Percentiles rank a stretch among this genome's conserved stretches.
Evolutionary conservation across 306 rosid genomes (phyloP).

Genomic region (Sicyos baderoa): DNA sequence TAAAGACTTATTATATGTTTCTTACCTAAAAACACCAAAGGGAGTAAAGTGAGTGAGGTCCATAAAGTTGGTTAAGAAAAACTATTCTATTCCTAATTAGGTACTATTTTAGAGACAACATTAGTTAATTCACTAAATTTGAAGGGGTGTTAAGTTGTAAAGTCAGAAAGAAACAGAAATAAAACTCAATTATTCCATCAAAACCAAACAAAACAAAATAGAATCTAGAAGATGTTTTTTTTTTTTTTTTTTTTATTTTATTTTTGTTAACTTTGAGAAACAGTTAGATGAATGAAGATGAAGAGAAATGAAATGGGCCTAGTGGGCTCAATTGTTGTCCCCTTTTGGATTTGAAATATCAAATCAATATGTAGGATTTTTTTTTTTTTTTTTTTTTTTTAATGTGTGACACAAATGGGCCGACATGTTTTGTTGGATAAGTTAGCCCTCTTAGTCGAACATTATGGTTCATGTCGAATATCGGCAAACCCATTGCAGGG

Average conservation of each 20-base stretch:
- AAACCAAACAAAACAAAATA: background rate
- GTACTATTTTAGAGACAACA: background rate
- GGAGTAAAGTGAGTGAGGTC: background rate
- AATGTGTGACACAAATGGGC: background rate
- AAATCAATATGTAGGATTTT: background rate
- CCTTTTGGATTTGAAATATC: background rate
- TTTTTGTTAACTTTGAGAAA: background rate
- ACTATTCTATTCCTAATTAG: background rate
- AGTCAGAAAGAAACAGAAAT: constrained; percentile 15
- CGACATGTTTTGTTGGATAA: constrained; percentile 17
- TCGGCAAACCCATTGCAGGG: background rate
- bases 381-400: too few relatives aligned
- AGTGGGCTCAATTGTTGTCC: background rate
- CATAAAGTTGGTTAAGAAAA: background rate
- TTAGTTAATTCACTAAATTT: background rate
- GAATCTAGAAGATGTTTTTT: constrained; percentile 12
- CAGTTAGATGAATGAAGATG: background rate
- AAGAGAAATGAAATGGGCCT: constrained; percentile 12
- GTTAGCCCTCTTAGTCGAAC: background rate
- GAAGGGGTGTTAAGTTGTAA: background rate
- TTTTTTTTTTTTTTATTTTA: too few relatives aligned
- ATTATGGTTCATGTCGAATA: constrained; percentile 3
- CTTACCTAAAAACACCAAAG: too few relatives aligned
- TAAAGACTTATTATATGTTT: too few relatives aligned
- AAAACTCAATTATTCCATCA: constrained; percentile 3